A percentile compares a stretch with the other conserved stretches of the same genome.
Evolutionary conservation across 495 filamentous ascomycete species (phyloP).

Genomic region (Penicillium roqueforti): DNA sequence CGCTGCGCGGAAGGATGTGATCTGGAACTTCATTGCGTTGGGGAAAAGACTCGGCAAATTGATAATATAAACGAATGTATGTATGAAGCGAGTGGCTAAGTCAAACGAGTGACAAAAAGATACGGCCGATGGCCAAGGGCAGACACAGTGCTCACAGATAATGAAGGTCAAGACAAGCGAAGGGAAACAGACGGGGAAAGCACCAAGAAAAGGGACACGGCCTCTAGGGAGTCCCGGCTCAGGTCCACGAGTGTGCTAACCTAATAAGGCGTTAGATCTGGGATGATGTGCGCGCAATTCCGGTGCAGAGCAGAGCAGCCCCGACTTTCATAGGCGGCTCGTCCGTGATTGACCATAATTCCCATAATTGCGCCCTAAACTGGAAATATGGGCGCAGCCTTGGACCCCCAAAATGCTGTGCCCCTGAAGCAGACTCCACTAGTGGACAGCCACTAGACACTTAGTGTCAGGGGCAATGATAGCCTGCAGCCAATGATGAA

Average conservation of each 20-base stretch:
- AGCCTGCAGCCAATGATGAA: conserved; percentile 8
- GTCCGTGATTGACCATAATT: conserved; percentile 1
- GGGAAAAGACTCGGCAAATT: neutral
- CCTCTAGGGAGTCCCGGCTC: conserved; percentile 4
- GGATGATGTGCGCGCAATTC: conserved; percentile 6
- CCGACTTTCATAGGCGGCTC: conserved; percentile 13
- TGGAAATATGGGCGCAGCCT: conserved; percentile 7
- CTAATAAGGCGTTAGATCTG: conserved; percentile 7
- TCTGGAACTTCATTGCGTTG: conserved; percentile 37
- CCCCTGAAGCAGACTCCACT: conserved; percentile 19
- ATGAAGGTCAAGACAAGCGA: conserved; percentile 27
- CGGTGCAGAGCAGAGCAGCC: neutral
- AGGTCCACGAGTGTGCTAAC: conserved; percentile 10
- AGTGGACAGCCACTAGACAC: conserved; percentile 9
- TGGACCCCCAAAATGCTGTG: neutral
- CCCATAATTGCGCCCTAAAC: conserved; percentile 5
- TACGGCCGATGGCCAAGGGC: conserved; percentile 21
- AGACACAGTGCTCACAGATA: conserved; percentile 27
- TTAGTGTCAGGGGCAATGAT: conserved; percentile 22
- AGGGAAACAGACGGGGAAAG: conserved; percentile 16
- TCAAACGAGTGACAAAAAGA: conserved; percentile 26
- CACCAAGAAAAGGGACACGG: conserved; percentile 22
- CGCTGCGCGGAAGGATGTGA: conserved; percentile 22
- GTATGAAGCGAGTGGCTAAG: conserved; percentile 13
- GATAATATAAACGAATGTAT: conserved; percentile 16